These are phyloP conservation scores for Dysphania ambrosioides DNA, from an alignment of 148 eudicot species.

Conservation along the genomic window DNA sequence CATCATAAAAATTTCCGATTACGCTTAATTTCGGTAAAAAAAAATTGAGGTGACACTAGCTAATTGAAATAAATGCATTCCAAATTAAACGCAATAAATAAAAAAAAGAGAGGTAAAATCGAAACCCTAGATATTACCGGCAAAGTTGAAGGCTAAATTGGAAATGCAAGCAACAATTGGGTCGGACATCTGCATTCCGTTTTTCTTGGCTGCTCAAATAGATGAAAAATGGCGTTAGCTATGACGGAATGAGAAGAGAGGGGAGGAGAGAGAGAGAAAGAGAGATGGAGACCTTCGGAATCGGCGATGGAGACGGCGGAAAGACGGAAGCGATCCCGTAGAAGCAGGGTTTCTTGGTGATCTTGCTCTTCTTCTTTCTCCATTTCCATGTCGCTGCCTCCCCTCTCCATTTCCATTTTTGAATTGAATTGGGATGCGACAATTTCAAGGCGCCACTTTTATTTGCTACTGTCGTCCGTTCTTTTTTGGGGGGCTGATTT, in stretches of 20 bases:
- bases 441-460: neutral
- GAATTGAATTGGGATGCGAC: too few species aligned
- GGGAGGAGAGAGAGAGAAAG: neutral
- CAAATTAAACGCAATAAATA: neutral
- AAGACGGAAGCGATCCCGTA: constrained; percentile 77
- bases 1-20: too few species aligned
- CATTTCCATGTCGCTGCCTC: constrained; percentile 28
- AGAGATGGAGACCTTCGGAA: constrained; percentile 54
- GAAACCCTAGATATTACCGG: constrained; percentile 38
- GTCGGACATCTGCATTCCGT: constrained; percentile 67
- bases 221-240: neutral
- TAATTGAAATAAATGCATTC: neutral
- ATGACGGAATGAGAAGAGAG: neutral
- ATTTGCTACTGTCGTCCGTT: too few species aligned
- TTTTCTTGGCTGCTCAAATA: constrained; percentile 51
- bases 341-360: constrained; percentile 45
- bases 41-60: neutral
- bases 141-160: constrained; percentile 83
- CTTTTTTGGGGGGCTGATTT: too few species aligned
- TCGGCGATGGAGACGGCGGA: constrained; percentile 62
- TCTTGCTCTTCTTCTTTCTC: constrained; percentile 42
- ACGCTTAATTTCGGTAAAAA: too few species aligned
- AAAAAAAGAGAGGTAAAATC: neutral
- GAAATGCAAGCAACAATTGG: constrained; percentile 69
- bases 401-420: constrained; percentile 23